Evolutionary conservation across 2,329 filamentous ascomycete species (phyloP).

Genomic region (Colletotrichum theobromicola): DNA sequence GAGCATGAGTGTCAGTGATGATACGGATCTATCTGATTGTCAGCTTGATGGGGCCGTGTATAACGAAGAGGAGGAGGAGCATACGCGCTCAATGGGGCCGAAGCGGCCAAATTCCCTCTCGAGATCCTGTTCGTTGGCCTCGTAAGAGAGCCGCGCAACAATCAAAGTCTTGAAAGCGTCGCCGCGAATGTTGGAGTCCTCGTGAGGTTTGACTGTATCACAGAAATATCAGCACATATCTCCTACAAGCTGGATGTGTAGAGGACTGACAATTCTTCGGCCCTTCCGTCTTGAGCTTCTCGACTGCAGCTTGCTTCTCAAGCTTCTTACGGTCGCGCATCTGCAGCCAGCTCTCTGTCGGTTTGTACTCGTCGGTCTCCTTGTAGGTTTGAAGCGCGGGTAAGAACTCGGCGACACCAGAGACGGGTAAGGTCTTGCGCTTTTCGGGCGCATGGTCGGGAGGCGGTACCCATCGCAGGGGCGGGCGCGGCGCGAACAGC

Average conservation of each 20-base stretch:
- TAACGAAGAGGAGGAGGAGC: slow-evolving; percentile 2
- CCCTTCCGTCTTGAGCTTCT: slow-evolving; percentile 67
- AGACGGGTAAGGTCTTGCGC: slow-evolving; percentile 75
- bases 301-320: slow-evolving; percentile 76
- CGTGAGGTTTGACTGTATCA: slow-evolving; percentile 73
- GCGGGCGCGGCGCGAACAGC: slow-evolving; percentile 93
- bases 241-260: not conserved
- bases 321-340: slow-evolving; percentile 80
- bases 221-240: slow-evolving; percentile 23
- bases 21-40: slow-evolving; percentile 74
- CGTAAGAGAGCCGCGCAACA: slow-evolving; percentile 87
- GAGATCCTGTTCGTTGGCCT: slow-evolving; percentile 86
- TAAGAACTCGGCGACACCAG: slow-evolving; percentile 77
- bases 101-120: slow-evolving; percentile 94
- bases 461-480: slow-evolving; percentile 86
- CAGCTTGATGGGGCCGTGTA: not conserved
- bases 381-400: slow-evolving; percentile 78
- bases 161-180: slow-evolving; percentile 97
- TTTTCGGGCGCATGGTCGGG: slow-evolving; percentile 84
- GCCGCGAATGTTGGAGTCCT: slow-evolving; percentile 88
- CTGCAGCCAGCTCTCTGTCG: slow-evolving; percentile 94
- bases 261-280: slow-evolving; percentile 54
- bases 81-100: slow-evolving; percentile 90
- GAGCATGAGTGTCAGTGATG: slow-evolving; percentile 75
- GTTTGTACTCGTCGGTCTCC: slow-evolving; percentile 75